phyloP scores from a whole-genome alignment of 2,329 filamentous ascomycete species.

The Microdochium trichocladiopsis region DNA sequence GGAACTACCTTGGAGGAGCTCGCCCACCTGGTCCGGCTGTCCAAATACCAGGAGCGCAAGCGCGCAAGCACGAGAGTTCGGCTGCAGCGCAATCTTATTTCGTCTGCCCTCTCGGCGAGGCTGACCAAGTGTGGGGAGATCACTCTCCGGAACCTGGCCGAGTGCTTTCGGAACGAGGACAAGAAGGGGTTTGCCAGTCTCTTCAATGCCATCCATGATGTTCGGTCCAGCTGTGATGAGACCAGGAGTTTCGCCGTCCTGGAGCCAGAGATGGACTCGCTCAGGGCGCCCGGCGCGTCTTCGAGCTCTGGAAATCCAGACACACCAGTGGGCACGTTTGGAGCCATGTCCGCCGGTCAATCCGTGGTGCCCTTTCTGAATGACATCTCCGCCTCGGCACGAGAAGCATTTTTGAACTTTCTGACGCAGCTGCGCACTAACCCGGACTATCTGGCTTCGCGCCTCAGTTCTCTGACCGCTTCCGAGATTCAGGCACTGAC shows the following conservation, averaged over 20 bases:
- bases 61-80: conserved; percentile 65
- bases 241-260: conserved; percentile 63
- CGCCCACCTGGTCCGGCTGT: conserved; percentile 68
- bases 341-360: conserved; percentile 19
- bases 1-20: conserved; percentile 70
- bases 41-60: conserved; percentile 77
- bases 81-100: conserved; percentile 67
- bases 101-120: conserved; percentile 67
- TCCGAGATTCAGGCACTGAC: conserved; percentile 73
- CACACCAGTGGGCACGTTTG: conserved; percentile 34
- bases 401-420: conserved; percentile 72
- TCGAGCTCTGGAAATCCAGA: conserved; percentile 41
- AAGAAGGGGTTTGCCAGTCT: conserved; percentile 69
- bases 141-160: conserved; percentile 67
- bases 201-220: conserved; percentile 73
- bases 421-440: conserved; percentile 78
- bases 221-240: conserved; percentile 69
- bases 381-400: conserved; percentile 67
- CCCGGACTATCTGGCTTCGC: conserved; percentile 77
- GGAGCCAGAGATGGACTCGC: conserved; percentile 63
- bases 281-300: conserved; percentile 42
- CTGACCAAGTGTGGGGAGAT: conserved; percentile 69
- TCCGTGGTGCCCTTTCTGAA: conserved; percentile 53
- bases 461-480: conserved; percentile 68
- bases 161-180: conserved; percentile 72